Evolutionary conservation across 176 grass and related monocot species (phyloP).

Genomic region (Zea mays): DNA sequence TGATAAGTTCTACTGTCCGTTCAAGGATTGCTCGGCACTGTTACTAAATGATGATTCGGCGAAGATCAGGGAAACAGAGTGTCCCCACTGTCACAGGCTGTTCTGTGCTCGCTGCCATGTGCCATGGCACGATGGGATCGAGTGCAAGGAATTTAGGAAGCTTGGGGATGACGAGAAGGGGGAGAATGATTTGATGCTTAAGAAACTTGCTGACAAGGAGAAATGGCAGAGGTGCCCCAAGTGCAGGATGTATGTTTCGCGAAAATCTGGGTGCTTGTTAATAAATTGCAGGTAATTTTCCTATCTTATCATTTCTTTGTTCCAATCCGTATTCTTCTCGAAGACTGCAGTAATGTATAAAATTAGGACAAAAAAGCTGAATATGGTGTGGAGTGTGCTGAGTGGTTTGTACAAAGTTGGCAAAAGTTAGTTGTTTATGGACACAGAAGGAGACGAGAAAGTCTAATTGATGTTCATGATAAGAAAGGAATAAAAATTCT

Average conservation of each 20-base stretch:
- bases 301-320: not conserved
- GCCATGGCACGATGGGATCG: constrained; percentile 66
- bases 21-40: constrained; percentile 66
- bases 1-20: constrained; percentile 75
- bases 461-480: constrained; percentile 5
- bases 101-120: constrained; percentile 61
- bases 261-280: constrained; percentile 53
- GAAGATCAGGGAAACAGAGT: constrained; percentile 47
- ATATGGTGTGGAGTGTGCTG: not conserved
- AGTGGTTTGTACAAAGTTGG: not conserved
- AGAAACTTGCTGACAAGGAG: constrained; percentile 51
- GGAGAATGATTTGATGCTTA: constrained; percentile 48
- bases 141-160: constrained; percentile 51
- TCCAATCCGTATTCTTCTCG: constrained; percentile 11
- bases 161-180: constrained; percentile 48
- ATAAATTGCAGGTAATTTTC: constrained; percentile 73
- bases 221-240: constrained; percentile 78
- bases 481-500: not conserved
- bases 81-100: constrained; percentile 67
- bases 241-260: constrained; percentile 75
- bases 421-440: not conserved
- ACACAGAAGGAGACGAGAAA: not conserved
- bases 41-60: constrained; percentile 15
- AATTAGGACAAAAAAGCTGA: not conserved
- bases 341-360: constrained; percentile 6